Conservation (phyloP, 1,284 basidiomycete species). For the Melampsora americana region DNA sequence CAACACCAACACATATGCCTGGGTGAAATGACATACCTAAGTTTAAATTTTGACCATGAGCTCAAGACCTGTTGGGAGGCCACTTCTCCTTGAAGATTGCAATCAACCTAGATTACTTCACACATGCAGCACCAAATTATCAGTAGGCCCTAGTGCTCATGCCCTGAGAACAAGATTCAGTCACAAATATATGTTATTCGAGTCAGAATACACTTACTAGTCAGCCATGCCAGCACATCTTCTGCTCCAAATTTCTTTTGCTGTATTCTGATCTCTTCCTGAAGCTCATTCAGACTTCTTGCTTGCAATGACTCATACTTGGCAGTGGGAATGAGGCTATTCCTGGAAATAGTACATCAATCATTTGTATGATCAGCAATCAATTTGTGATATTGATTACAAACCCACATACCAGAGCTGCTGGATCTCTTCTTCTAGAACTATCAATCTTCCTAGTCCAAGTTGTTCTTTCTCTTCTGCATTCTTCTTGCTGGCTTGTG, state of each 20-base stretch:
- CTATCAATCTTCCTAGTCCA: not conserved
- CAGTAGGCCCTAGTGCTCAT: not conserved
- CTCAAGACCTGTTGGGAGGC: not conserved
- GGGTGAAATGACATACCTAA: not conserved
- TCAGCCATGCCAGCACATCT: too few relatives aligned
- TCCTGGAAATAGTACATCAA: not conserved
- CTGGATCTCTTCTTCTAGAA: not conserved
- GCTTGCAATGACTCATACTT: not conserved
- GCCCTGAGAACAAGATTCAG: not conserved
- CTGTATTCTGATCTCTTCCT: not conserved
- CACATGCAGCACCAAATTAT: not conserved
- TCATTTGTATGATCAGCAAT: too few relatives aligned
- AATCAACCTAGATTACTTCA: not conserved
- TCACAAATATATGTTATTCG: not conserved
- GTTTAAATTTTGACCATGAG: too few relatives aligned
- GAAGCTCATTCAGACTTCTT: not conserved
- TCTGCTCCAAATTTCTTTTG: not conserved
- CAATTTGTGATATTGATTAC: not conserved
- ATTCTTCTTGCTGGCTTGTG: not conserved
- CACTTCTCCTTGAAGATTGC: not conserved
- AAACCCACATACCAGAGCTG: not conserved
- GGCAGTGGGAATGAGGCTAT: not conserved
- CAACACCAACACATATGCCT: not conserved
- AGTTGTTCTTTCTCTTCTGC: not conserved
- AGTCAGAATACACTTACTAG: not conserved